Evolutionary conservation across 805 yeast genomes (phyloP), one percentile per base, ranked within the genome.

Genomic region (Cyberlindnera lachancei): DNA sequence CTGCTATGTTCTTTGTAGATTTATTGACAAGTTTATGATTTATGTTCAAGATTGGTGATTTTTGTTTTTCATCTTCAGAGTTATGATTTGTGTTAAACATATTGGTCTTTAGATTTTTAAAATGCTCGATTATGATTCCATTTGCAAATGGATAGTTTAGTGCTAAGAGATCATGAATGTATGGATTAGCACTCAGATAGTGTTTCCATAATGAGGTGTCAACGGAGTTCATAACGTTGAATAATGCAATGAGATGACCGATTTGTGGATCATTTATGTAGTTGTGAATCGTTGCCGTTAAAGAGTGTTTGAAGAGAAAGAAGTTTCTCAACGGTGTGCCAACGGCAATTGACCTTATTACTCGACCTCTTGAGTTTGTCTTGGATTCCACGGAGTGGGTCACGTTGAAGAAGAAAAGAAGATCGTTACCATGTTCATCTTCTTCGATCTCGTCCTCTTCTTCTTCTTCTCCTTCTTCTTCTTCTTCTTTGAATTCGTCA

Each of bases 341-440:
- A 8, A 80, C 55, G 6, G 80, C 71, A 35, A 80, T 58, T 3
- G 83, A 61, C 46, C 70, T 73, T 35, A 80, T 75, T 13, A 59
- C 56, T 3, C 76, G 70, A 2, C 87, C 87, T 45, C 88, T 61
- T 33, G 62, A 66, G 12, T 52, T 46, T 7, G 47, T 34, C 24
- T 63, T 64, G 3, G 30, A 18, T 36, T 59, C 61, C 31, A 64
- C 57, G 17, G 75, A 61, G 37, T 70, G 72, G 33, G 75, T 80
- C 4, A 75, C 62, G 23, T 75, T 77, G 31, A 75, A 60, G 35
- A 78, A 68, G 43, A 63, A 79, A 40, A 74, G 58, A 6, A 74
- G 66, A 12, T 66, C 60, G 5, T 46, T 48, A 16, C 39, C 36
- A 5, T 36, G 33, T 6, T 29, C 15, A 3, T 36, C 20, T n/a